Evolutionary conservation across 306 rosid species (phyloP), one percentile per base, ranked within the genome.

Genomic region (Macrotyloma uniflorum): DNA sequence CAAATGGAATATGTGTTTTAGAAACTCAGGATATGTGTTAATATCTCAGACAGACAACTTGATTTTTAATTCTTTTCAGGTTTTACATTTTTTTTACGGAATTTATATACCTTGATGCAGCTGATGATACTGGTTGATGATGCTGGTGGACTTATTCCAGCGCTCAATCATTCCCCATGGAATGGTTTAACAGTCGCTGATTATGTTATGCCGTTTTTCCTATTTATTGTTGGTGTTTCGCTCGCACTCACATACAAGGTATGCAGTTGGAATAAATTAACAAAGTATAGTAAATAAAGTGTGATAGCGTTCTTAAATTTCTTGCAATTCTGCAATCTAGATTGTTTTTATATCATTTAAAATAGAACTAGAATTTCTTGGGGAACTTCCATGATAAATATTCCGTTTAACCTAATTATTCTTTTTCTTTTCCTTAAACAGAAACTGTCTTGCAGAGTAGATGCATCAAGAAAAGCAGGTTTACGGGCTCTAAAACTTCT

Each of bases 101-200:
- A 23, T 70, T 68, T 24, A 13, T 80, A 40, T 10, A 74, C 77
- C 42, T 59, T 73, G 72, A 77, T 87, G 89, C 93, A 96, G 99
- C 83, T 96, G 76, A 96, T 96, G 99, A 91, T 96, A 84, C 43
- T 96, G 69, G 99, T 93, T 86, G 99, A 96, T 59, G 88, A 96
- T 86, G 90, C 79, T 67, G 99, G 99, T 76, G 98, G 98, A 83
- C 38, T 86, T 13, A 8, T 91, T 70, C 96, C 99, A 5, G 88
- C 99, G 9, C 88, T 96, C 28, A 93, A 96, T 80, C 99, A 96
- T 85, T 89, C 99, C 46, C 99, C 99, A 23, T 96, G 99, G 99
- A 72, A 93, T 88, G 99, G 99, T 32, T 81, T 96, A 76, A 93
- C 96, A 55, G 84, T 96, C 8, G 99, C 99, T 51, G 99, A 96